phyloP scores from a whole-genome alignment of 106 monocot genomes.

The Dioscorea alata region DNA sequence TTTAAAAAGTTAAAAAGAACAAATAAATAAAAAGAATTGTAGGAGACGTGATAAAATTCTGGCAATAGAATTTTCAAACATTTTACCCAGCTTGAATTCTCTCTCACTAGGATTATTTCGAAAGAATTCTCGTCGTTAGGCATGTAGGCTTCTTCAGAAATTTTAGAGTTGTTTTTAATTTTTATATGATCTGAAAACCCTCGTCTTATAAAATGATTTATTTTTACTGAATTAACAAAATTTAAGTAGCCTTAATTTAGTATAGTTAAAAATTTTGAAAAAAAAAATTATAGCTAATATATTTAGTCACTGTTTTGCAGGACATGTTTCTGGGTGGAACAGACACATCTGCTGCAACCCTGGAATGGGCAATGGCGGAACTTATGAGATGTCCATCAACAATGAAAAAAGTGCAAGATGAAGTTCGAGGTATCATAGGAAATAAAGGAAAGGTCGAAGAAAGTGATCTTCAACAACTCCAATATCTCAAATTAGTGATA shows the following conservation, averaged over 20 bases:
- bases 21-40: no score
- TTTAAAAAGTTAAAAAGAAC: no score
- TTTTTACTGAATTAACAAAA: not conserved
- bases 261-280: not conserved
- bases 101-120: conserved; percentile 10
- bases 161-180: no score
- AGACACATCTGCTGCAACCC: conserved; percentile 19
- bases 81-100: not conserved
- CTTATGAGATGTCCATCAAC: conserved; percentile 17
- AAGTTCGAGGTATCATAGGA: conserved; percentile 3
- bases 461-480: conserved; percentile 9
- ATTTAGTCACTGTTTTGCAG: not conserved
- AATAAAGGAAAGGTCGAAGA: conserved; percentile 13
- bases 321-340: conserved; percentile 26
- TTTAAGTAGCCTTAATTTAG: not conserved
- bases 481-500: conserved; percentile 23
- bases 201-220: no score
- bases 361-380: conserved; percentile 32
- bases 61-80: not conserved
- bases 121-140: no score
- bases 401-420: conserved; percentile 22
- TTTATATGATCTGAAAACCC: no score
- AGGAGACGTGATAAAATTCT: no score
- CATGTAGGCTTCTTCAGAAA: no score
- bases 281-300: not conserved